Base-by-base conservation (phyloP, 1,284 basidiomycete species). In the Heliocybe sulcata region DNA sequence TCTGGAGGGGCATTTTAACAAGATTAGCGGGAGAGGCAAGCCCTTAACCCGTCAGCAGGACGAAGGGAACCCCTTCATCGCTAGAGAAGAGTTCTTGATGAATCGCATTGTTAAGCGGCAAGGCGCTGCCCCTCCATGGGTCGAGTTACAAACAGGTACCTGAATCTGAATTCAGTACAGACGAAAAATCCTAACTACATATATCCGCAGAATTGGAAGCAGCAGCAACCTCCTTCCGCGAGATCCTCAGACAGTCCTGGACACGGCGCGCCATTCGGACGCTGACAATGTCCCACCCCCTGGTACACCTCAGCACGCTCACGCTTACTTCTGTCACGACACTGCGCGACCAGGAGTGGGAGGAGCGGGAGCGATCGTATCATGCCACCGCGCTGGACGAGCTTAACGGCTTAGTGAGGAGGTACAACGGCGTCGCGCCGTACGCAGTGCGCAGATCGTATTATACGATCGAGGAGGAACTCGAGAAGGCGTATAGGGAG, bases 71-170 rank as follows among this genome's bases (percentile, higher is more conserved):
- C 92, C 92, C 0, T 93, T 90, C 65, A 83, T 92, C 55, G 79
- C 76, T 23, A 74, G 84, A n/a, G 84, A 85, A 63, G 85, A 93
- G 65, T 90, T 87, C 60, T 72, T 94, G 52, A 87, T 95, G 87
- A 95, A 95, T 64, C 81, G 92, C 12, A 93, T 95, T 56, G 81
- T 96, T 19, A 87, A 92, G 63, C 75, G 84, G 35, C 90, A 94
- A 63, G 91, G 90, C 14, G 90, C 88, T 1, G 81, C 85, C 0
- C 94, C 93, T n/a, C 89, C 92, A 2, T 96, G 92, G 92, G 87
- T 96, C 2, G 92, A 95, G 68, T 64, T 94, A 31, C 93, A 94
- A 68, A 73, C 76, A 57, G 85, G 86, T 84, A 57, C 53, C 78
- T 29, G 16, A 8, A n/a, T n/a, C n/a, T n/a, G n/a, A n/a, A n/a